phyloP scores from a whole-genome alignment of 805 yeast species.

The Teunomyces funiuensis region DNA sequence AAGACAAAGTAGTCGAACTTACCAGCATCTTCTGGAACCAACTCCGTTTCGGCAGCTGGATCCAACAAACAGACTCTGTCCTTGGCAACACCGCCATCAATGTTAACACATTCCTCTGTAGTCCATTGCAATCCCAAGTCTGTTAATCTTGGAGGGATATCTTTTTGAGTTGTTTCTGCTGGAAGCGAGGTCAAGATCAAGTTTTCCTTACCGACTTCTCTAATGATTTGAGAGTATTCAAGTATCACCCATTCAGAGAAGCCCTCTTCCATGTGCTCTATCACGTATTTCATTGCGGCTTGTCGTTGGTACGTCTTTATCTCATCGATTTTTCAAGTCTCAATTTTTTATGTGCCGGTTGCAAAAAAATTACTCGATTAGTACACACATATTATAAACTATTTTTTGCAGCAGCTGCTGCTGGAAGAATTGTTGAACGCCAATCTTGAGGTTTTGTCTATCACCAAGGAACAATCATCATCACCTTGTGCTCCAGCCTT shows the following conservation, averaged over 20 bases:
- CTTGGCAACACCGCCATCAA: slow-evolving; percentile 44
- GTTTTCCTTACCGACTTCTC: slow-evolving; percentile 79
- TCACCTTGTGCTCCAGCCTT: slow-evolving; percentile 36
- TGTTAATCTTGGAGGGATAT: slow-evolving; percentile 60
- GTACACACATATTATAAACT: slow-evolving; percentile 1
- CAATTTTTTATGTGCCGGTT: slow-evolving; percentile 2
- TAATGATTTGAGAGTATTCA: slow-evolving; percentile 79
- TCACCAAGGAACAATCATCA: slow-evolving; percentile 35
- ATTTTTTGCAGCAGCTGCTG: slow-evolving; percentile 20
- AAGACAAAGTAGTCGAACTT: slow-evolving; percentile 86
- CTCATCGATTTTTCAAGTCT: slow-evolving; percentile 1
- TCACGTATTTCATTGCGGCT: slow-evolving; percentile 73
- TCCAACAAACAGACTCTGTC: slow-evolving; percentile 78
- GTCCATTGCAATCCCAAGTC: slow-evolving; percentile 81
- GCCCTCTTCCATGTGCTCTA: slow-evolving; percentile 97
- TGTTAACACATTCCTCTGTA: slow-evolving; percentile 61
- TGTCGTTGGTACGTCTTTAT: background rate
- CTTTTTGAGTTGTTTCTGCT: slow-evolving; percentile 51
- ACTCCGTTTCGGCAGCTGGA: slow-evolving; percentile 77
- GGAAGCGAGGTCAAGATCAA: slow-evolving; percentile 78
- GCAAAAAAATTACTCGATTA: slow-evolving; percentile 1
- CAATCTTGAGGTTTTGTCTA: slow-evolving; percentile 51
- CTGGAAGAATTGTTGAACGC: slow-evolving; percentile 44
- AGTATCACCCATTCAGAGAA: slow-evolving; percentile 94
- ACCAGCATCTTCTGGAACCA: slow-evolving; percentile 65